Percentiles rank a stretch among this genome's conserved stretches.
Evolutionary conservation across 2,329 filamentous ascomycete genomes (phyloP).

Genomic region (Corinectria fuckeliana): DNA sequence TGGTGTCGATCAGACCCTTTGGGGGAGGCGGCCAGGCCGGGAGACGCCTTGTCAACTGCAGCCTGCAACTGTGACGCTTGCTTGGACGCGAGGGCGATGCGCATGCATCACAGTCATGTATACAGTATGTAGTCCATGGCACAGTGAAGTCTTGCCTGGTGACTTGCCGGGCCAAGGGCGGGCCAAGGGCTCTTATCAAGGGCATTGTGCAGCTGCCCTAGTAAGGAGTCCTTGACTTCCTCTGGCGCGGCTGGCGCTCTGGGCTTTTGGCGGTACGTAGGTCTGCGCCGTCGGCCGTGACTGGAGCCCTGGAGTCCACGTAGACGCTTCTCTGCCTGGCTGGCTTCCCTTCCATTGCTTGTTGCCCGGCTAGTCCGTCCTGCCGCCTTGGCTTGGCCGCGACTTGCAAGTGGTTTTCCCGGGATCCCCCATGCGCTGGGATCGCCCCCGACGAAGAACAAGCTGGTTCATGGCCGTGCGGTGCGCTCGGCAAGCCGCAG

Average conservation of each 20-base stretch:
- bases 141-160: not conserved
- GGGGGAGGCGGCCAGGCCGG: constrained; percentile 26
- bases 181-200: constrained; percentile 12
- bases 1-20: constrained; percentile 32
- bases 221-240: too few species aligned
- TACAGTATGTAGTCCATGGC: constrained; percentile 7
- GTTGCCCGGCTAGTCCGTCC: not conserved
- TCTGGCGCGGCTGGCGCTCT: constrained; percentile 29
- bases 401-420: constrained; percentile 23
- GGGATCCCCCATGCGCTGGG: constrained; percentile 17
- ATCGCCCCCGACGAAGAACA: constrained; percentile 31
- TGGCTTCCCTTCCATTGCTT: too few species aligned
- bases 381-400: constrained; percentile 2
- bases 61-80: not conserved
- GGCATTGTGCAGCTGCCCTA: not conserved
- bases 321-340: constrained; percentile 12
- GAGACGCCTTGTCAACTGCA: constrained; percentile 8
- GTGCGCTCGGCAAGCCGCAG: constrained; percentile 30
- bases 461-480: constrained; percentile 28
- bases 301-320: constrained; percentile 8
- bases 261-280: too few species aligned
- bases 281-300: too few species aligned
- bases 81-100: constrained; percentile 9
- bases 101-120: constrained; percentile 2
- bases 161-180: not conserved